These are phyloP conservation scores for Botrytis aclada DNA, from an alignment of 2,329 filamentous ascomycete species.

Conservation along the genomic window DNA sequence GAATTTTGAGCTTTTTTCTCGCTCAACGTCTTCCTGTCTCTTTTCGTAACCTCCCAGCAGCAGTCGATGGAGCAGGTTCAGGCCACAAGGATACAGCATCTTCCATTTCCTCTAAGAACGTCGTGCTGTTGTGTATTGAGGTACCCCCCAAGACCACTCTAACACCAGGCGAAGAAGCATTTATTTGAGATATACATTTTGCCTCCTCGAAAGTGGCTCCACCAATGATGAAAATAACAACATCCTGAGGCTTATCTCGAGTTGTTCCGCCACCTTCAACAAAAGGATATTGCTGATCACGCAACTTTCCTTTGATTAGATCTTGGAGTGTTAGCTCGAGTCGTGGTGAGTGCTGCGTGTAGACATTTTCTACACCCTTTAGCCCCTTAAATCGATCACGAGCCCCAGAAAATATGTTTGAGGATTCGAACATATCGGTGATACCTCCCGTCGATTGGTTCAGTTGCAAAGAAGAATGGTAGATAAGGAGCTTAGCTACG, in stretches of 20 bases:
- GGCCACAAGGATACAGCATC: slow-evolving; percentile 87
- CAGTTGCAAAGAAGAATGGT: slow-evolving; percentile 82
- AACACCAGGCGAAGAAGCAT: slow-evolving; percentile 83
- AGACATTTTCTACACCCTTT: slow-evolving; percentile 97
- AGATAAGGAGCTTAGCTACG: slow-evolving; percentile 77
- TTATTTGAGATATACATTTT: slow-evolving; percentile 92
- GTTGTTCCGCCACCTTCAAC: slow-evolving; percentile 84
- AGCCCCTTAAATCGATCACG: slow-evolving; percentile 87
- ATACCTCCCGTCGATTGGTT: slow-evolving; percentile 74
- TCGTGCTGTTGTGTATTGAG: slow-evolving; percentile 79
- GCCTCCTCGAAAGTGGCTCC: slow-evolving; percentile 96
- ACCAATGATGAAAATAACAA: slow-evolving; percentile 91
- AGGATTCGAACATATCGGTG: slow-evolving; percentile 86
- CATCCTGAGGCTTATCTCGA: slow-evolving; percentile 92
- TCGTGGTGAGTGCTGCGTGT: slow-evolving; percentile 92
- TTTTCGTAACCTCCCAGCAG: slow-evolving; percentile 37
- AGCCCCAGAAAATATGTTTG: slow-evolving; percentile 86
- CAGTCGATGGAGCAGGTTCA: slow-evolving; percentile 47
- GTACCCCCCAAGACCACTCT: slow-evolving; percentile 89
- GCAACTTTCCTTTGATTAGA: slow-evolving; percentile 85
- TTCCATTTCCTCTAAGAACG: slow-evolving; percentile 88
- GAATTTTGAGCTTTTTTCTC: background rate
- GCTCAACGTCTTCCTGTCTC: slow-evolving; percentile 36
- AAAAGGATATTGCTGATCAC: slow-evolving; percentile 87
- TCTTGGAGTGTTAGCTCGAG: slow-evolving; percentile 87